Percentiles rank a stretch among this genome's conserved stretches.
Evolutionary conservation across 345 rosid species (phyloP).

Genomic region (Gossypium mustelinum): DNA sequence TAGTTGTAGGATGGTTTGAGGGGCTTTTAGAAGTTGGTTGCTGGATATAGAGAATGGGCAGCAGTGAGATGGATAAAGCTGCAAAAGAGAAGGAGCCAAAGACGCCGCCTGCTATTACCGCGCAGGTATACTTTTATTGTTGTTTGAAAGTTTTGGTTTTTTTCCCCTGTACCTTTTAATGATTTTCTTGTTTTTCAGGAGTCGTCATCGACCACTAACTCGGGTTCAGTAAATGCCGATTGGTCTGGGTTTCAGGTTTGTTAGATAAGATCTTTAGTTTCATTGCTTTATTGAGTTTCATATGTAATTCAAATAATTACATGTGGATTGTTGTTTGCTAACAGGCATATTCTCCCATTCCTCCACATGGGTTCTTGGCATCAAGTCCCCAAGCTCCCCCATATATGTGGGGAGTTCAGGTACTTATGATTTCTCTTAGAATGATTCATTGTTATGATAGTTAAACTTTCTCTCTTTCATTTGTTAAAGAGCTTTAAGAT

Average conservation of each 20-base stretch:
- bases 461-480: not conserved
- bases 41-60: slow-evolving; percentile 45
- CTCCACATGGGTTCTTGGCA: slow-evolving; percentile 92
- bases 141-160: slow-evolving; percentile 5
- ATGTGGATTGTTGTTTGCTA: slow-evolving; percentile 20
- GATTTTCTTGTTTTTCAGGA: slow-evolving; percentile 48
- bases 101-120: slow-evolving; percentile 45
- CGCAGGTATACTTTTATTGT: slow-evolving; percentile 51
- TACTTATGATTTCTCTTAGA: slow-evolving; percentile 22
- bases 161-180: not conserved
- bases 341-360: slow-evolving; percentile 90
- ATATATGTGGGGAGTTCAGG: slow-evolving; percentile 99
- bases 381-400: slow-evolving; percentile 98
- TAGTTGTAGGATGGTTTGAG: slow-evolving; percentile 47
- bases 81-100: slow-evolving; percentile 70
- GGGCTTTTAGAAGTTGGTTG: slow-evolving; percentile 20
- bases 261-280: slow-evolving; percentile 12
- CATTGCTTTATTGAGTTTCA: slow-evolving; percentile 7
- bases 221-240: slow-evolving; percentile 69
- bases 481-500: not conserved
- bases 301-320: slow-evolving; percentile 18
- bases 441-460: not conserved
- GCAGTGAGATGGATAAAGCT: slow-evolving; percentile 62
- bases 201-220: slow-evolving; percentile 50
- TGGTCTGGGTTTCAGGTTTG: slow-evolving; percentile 97